A percentile compares a stretch with the other conserved stretches of the same genome.
phyloP scores from a whole-genome alignment of 2,329 filamentous ascomycete species.

The Coniochaeta hoffmannii region DNA sequence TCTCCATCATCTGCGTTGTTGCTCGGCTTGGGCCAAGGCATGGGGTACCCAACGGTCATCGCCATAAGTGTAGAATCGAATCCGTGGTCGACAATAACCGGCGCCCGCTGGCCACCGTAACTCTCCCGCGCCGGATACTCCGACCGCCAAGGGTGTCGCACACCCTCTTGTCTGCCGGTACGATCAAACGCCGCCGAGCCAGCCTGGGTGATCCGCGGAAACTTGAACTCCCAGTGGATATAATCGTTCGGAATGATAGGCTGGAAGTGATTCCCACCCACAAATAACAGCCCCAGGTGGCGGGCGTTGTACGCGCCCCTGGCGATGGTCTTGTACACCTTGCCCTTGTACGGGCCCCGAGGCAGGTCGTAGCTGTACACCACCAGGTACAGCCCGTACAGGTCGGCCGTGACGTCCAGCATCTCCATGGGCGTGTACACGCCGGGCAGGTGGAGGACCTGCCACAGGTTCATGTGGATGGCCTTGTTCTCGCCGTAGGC shows the following conservation, averaged over 20 bases:
- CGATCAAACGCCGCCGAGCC: neutral
- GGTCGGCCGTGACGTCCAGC: conserved; percentile 23
- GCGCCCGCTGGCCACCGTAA: neutral
- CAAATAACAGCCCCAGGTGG: conserved; percentile 18
- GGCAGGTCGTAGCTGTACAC: conserved; percentile 17
- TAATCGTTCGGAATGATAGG: conserved; percentile 25
- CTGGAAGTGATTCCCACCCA: conserved; percentile 19
- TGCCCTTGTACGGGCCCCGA: neutral
- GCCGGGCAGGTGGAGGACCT: conserved; percentile 20
- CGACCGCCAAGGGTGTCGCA: conserved; percentile 1
- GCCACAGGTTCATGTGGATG: conserved; percentile 21
- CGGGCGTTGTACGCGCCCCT: conserved; percentile 24
- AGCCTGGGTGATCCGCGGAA: conserved; percentile 19
- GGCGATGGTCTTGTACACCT: conserved; percentile 17
- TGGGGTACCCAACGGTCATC: neutral
- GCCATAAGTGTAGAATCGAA: neutral
- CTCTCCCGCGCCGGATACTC: neutral
- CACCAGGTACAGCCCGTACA: conserved; percentile 24
- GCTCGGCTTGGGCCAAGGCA: neutral
- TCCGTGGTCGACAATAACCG: neutral
- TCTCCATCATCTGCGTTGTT: neutral
- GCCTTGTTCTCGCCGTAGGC: too few species aligned
- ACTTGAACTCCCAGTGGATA: conserved; percentile 22
- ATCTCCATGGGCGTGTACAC: conserved; percentile 20
- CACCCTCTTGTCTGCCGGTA: neutral